Evolutionary conservation across 345 rosid species (phyloP), one percentile per base, ranked within the genome.

Genomic region (Draba incana): DNA sequence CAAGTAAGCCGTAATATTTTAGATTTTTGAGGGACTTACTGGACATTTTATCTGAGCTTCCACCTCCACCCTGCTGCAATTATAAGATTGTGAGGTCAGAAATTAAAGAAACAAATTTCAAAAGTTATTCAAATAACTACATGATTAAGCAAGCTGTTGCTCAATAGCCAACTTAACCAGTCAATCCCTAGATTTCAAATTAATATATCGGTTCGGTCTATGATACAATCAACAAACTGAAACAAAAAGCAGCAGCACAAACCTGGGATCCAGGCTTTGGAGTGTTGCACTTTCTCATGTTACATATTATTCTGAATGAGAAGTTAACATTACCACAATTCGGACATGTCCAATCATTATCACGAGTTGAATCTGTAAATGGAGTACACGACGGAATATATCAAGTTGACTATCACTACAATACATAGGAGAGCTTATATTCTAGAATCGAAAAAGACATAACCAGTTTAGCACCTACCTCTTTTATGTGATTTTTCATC

Each of bases 271-370:
- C 98, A 35, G 98, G 99, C 84, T 88, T 94, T 41, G 98, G 93
- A 9, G 98, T 94, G 76, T 86, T 94, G 87, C 99, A 94, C 75
- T 91, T 94, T 78, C 99, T 84, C 99, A 94, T 94, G 86, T 94
- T 94, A 82, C 99, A 94, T 73, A 92, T 81, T 61, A 82, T 81
- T 82, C 99, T 84, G 62, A 92, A 94, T 31, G 99, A 94, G 76
- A 94, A 94, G 81, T 94, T 94, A 48, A 94, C 77, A 68, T 94
- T 94, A 45, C 98, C 99, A 76, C 99, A 94, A 72, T 92, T 92
- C 2, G 98, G 98, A 76, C 99, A 94, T 37, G 92, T 81, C 98
- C 99, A 94, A 74, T 94, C 98, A 82, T 88, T 89, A 73, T 94
- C 99, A 24, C 96, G 88, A 13, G 92, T 59, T 20, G 85, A 80